phyloP scores from a whole-genome alignment of 2,329 filamentous ascomycete genomes.

The Hymenoscyphus repandus region DNA sequence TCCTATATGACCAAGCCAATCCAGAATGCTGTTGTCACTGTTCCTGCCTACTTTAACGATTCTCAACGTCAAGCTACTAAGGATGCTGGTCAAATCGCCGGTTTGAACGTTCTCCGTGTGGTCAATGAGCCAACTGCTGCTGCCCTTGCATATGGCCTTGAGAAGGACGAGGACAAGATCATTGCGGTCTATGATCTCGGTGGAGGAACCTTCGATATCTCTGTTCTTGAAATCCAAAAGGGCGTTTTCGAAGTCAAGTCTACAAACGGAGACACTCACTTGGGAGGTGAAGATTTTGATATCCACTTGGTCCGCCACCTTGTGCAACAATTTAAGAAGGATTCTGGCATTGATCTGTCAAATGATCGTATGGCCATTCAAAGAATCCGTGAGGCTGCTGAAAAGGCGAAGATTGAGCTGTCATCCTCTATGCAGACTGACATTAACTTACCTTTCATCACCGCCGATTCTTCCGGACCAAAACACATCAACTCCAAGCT shows the following conservation, averaged over 20 bases:
- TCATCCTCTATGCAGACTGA: slow-evolving; percentile 93
- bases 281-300: slow-evolving; percentile 98
- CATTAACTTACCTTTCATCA: slow-evolving; percentile 98
- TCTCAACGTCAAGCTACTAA: slow-evolving; percentile 97
- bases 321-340: slow-evolving; percentile 94
- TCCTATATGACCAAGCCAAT: slow-evolving; percentile 82
- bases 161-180: slow-evolving; percentile 86
- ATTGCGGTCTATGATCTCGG: slow-evolving; percentile 97
- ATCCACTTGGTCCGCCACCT: slow-evolving; percentile 91
- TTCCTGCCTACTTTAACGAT: slow-evolving; percentile 98
- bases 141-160: slow-evolving; percentile 90
- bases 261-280: slow-evolving; percentile 96
- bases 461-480: slow-evolving; percentile 87
- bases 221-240: slow-evolving; percentile 92
- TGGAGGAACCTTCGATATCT: slow-evolving; percentile 99
- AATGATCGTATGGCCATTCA: slow-evolving; percentile 96
- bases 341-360: slow-evolving; percentile 84
- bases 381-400: slow-evolving; percentile 95
- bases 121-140: slow-evolving; percentile 98
- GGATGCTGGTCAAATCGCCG: slow-evolving; percentile 93
- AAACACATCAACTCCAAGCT: slow-evolving; percentile 99
- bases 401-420: slow-evolving; percentile 99
- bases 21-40: slow-evolving; percentile 95
- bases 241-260: slow-evolving; percentile 99
- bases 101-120: slow-evolving; percentile 93